These are phyloP conservation scores for Phytophthora cajani DNA, from an alignment of 352 stramenopile genomes.

Conservation along the genomic window DNA sequence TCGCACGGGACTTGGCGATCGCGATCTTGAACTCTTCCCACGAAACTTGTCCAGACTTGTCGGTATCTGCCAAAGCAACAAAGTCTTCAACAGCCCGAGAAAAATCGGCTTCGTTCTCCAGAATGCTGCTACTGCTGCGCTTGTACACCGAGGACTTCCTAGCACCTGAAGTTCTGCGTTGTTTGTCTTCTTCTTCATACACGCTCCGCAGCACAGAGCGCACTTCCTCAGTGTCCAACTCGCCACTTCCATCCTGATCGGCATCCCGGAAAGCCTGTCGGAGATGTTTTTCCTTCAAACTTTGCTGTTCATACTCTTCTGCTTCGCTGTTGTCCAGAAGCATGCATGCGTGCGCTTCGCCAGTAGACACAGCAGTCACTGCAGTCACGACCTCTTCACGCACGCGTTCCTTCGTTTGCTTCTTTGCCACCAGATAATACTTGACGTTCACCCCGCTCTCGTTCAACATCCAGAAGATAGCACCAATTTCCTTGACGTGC, in stretches of 20 bases:
- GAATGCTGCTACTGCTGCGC: constrained; percentile 56
- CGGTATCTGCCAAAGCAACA: constrained; percentile 76
- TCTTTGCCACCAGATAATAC: constrained; percentile 83
- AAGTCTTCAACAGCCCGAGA: constrained; percentile 77
- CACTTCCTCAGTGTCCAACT: constrained; percentile 82
- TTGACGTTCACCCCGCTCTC: constrained; percentile 81
- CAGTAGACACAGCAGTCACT: constrained; percentile 56
- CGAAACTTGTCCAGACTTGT: constrained; percentile 79
- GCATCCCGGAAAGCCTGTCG: constrained; percentile 79
- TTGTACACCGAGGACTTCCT: constrained; percentile 40
- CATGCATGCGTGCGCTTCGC: constrained; percentile 63
- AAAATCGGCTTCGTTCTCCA: constrained; percentile 68
- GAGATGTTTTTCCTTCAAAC: constrained; percentile 87
- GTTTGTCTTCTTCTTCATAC: constrained; percentile 72
- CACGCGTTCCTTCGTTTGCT: constrained; percentile 56
- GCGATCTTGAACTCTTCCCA: constrained; percentile 90
- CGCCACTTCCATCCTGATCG: constrained; percentile 76
- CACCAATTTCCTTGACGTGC: constrained; percentile 84
- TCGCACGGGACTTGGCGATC: constrained; percentile 79
- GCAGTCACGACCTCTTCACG: constrained; percentile 64
- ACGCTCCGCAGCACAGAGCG: constrained; percentile 74
- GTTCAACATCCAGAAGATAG: constrained; percentile 88
- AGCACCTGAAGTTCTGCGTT: constrained; percentile 39
- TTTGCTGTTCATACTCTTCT: constrained; percentile 82
- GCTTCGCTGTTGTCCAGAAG: constrained; percentile 71